A percentile compares a stretch with the other conserved stretches of the same genome.
phyloP scores from a whole-genome alignment of 139 green algal species.

The Marvania coccoides region DNA sequence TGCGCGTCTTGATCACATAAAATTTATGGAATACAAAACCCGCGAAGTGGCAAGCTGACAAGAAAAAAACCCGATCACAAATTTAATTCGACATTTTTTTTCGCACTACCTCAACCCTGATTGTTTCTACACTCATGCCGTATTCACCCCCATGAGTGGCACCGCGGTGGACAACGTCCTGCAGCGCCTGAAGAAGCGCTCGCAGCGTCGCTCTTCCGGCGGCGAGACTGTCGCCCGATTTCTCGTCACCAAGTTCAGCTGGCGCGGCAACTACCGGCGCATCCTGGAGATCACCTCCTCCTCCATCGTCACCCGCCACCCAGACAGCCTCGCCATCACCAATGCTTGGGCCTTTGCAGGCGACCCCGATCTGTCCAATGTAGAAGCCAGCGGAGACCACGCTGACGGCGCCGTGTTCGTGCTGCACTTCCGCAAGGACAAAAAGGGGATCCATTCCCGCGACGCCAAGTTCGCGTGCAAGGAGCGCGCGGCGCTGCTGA shows the following conservation, averaged over 20 bases:
- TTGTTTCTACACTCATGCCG: too few relatives aligned
- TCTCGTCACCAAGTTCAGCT: slow-evolving; percentile 69
- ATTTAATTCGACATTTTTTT: too few relatives aligned
- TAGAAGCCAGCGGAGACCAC: slow-evolving; percentile 15
- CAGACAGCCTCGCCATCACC: slow-evolving; percentile 62
- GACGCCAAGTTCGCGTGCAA: slow-evolving; percentile 66
- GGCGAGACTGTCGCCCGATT: slow-evolving; percentile 35
- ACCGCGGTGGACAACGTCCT: slow-evolving; percentile 1
- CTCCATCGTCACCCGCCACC: slow-evolving; percentile 69
- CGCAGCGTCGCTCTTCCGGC: background rate
- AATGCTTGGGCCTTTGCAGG: slow-evolving; percentile 66
- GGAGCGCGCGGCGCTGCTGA: slow-evolving; percentile 60
- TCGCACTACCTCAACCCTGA: too few relatives aligned
- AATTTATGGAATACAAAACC: too few relatives aligned
- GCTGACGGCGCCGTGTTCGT: slow-evolving; percentile 47
- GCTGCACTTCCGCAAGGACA: slow-evolving; percentile 54
- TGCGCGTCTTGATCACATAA: too few relatives aligned
- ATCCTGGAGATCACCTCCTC: slow-evolving; percentile 65
- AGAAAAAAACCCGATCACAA: too few relatives aligned
- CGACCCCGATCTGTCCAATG: slow-evolving; percentile 41
- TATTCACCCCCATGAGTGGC: slow-evolving; percentile 2
- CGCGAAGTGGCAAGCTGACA: too few relatives aligned
- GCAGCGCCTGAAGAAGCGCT: background rate
- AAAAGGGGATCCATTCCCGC: slow-evolving; percentile 65
- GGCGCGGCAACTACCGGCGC: slow-evolving; percentile 68